These are phyloP conservation scores for Sonneratia alba DNA, from an alignment of 345 rosid species.

Conservation along the genomic window DNA sequence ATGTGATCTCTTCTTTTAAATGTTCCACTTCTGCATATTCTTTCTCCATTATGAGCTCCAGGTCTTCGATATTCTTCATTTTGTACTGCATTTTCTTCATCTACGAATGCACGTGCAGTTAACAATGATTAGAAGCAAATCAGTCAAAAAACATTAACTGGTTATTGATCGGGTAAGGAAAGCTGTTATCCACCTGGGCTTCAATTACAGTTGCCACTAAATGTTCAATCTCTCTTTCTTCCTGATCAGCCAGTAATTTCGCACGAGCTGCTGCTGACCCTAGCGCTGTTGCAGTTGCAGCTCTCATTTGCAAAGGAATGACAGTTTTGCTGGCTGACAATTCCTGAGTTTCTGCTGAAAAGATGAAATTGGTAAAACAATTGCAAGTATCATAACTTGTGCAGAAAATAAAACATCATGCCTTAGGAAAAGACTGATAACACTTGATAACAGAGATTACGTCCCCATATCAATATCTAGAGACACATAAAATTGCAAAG, in stretches of 20 bases:
- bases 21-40: constrained; percentile 49
- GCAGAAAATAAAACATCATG: background rate
- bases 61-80: constrained; percentile 50
- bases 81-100: constrained; percentile 65
- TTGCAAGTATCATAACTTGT: background rate
- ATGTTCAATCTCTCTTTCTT: constrained; percentile 65
- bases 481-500: background rate
- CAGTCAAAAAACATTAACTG: background rate
- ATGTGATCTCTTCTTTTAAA: constrained; percentile 32
- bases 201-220: constrained; percentile 52
- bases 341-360: constrained; percentile 35
- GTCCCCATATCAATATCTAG: background rate
- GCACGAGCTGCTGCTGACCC: constrained; percentile 82
- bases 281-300: constrained; percentile 63
- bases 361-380: background rate
- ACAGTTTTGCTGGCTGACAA: constrained; percentile 20
- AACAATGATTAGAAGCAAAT: background rate
- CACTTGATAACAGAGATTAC: background rate
- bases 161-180: background rate
- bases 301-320: constrained; percentile 64
- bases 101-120: constrained; percentile 18
- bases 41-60: constrained; percentile 69
- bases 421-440: background rate
- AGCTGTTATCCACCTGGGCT: constrained; percentile 40
- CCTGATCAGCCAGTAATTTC: constrained; percentile 76